phyloP scores from a whole-genome alignment of 176 grass and related monocot species.

The Hyparrhenia diplandra region DNA sequence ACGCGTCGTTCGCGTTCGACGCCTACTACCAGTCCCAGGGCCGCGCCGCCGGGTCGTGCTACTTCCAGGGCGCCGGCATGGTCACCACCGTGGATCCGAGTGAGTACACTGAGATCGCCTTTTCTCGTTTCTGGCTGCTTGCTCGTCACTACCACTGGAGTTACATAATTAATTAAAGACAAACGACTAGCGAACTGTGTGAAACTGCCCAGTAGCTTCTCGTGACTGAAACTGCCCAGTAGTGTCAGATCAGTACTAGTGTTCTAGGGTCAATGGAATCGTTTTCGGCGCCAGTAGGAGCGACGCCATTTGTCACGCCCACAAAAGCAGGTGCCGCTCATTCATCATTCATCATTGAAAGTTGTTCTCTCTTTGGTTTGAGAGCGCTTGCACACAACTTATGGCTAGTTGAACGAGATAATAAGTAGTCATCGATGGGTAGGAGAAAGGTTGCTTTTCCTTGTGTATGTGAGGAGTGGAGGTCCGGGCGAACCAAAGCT shows the following conservation, averaged over 20 bases:
- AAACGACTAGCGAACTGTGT: background rate
- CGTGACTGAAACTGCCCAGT: background rate
- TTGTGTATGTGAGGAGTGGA: slow-evolving; percentile 37
- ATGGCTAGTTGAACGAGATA: background rate
- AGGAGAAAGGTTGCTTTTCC: slow-evolving; percentile 57
- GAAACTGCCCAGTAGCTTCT: background rate
- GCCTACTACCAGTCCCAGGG: slow-evolving; percentile 83
- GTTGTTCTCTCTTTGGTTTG: too few relatives aligned
- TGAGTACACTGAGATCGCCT: slow-evolving; percentile 36
- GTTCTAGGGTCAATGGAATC: background rate
- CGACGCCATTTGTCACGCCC: slow-evolving; percentile 33
- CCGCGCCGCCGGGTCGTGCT: slow-evolving; percentile 70
- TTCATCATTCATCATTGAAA: background rate
- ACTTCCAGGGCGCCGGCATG: slow-evolving; percentile 90
- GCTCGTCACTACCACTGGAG: background rate
- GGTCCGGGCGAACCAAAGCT: background rate
- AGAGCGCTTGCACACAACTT: slow-evolving; percentile 1
- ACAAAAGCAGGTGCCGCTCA: slow-evolving; percentile 20
- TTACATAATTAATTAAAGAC: background rate
- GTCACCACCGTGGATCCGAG: slow-evolving; percentile 95
- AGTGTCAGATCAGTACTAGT: background rate
- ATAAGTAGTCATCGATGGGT: slow-evolving; percentile 8
- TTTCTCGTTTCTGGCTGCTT: too few relatives aligned
- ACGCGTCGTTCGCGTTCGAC: slow-evolving; percentile 88
- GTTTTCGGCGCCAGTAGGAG: slow-evolving; percentile 31